Percentiles rank a stretch among this genome's conserved stretches.
Conservation (phyloP, 1,284 basidiomycete genomes). For the Gomphus sp. region DNA sequence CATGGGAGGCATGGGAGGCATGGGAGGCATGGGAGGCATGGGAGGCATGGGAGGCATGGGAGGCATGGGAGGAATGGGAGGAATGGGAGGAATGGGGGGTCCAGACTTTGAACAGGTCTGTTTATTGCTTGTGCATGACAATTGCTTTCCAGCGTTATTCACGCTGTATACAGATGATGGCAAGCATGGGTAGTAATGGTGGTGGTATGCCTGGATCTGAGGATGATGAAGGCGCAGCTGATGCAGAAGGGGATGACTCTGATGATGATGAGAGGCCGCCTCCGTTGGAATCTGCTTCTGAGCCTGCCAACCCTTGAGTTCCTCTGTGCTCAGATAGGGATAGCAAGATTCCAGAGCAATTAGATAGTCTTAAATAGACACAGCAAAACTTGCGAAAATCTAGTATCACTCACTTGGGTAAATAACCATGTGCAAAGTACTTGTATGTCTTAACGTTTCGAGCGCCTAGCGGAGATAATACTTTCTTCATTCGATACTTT, state of each 20-base stretch:
- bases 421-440: background rate
- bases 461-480: too few relatives aligned
- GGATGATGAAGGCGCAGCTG: conserved; percentile 23
- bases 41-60: conserved; percentile 34
- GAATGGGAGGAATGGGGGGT: conserved; percentile 28
- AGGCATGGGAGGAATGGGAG: conserved; percentile 34
- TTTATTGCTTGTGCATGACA: background rate
- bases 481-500: background rate
- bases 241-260: conserved; percentile 36
- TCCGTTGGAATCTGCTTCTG: conserved; percentile 50
- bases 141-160: background rate
- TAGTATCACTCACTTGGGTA: background rate
- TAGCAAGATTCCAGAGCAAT: background rate
- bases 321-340: background rate
- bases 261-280: conserved; percentile 57
- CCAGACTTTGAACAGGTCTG: conserved; percentile 54
- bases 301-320: background rate
- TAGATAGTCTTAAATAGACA: background rate
- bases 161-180: conserved; percentile 47
- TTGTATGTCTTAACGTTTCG: too few relatives aligned
- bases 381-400: background rate
- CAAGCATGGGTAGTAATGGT: conserved; percentile 40
- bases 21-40: conserved; percentile 32
- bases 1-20: conserved; percentile 33
- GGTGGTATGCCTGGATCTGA: conserved; percentile 22